A percentile compares a stretch with the other conserved stretches of the same genome.
Conservation (phyloP, 495 filamentous ascomycete species). For the Durotheca rogersii region DNA sequence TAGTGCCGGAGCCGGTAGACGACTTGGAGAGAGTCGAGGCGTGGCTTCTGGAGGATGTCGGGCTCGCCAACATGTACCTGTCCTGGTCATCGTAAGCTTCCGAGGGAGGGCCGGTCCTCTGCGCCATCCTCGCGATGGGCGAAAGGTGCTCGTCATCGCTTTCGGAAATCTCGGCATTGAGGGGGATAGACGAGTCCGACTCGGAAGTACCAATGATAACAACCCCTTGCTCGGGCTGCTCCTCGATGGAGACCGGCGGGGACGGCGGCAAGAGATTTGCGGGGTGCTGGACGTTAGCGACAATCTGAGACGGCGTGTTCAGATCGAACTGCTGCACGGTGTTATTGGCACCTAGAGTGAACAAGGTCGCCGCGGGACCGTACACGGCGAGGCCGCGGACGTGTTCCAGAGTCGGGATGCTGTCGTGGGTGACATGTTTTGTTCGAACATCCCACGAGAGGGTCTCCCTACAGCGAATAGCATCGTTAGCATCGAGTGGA, state of each 20-base stretch:
- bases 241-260: slow-evolving; percentile 74
- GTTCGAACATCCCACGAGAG: slow-evolving; percentile 95
- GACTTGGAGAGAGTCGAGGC: slow-evolving; percentile 62
- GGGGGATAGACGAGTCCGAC: slow-evolving; percentile 51
- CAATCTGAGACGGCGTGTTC: slow-evolving; percentile 71
- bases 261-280: slow-evolving; percentile 73
- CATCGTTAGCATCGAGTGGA: slow-evolving; percentile 32
- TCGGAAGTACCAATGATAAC: slow-evolving; percentile 44
- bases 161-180: slow-evolving; percentile 59
- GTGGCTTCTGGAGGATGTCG: slow-evolving; percentile 62
- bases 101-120: slow-evolving; percentile 59
- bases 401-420: slow-evolving; percentile 79
- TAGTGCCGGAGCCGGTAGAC: slow-evolving; percentile 48
- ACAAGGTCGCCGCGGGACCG: slow-evolving; percentile 85
- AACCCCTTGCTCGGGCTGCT: slow-evolving; percentile 48
- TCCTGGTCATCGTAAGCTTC: slow-evolving; percentile 53
- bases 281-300: slow-evolving; percentile 79
- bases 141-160: slow-evolving; percentile 67
- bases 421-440: slow-evolving; percentile 87
- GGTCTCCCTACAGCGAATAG: slow-evolving; percentile 66
- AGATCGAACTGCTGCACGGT: slow-evolving; percentile 94
- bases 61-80: slow-evolving; percentile 60
- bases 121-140: slow-evolving; percentile 63
- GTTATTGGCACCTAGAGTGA: slow-evolving; percentile 84
- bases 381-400: slow-evolving; percentile 83